A percentile compares a stretch with the other conserved stretches of the same genome.
Evolutionary conservation across 495 filamentous ascomycete species (phyloP).

Genomic region (Tuber microsphaerosporum): DNA sequence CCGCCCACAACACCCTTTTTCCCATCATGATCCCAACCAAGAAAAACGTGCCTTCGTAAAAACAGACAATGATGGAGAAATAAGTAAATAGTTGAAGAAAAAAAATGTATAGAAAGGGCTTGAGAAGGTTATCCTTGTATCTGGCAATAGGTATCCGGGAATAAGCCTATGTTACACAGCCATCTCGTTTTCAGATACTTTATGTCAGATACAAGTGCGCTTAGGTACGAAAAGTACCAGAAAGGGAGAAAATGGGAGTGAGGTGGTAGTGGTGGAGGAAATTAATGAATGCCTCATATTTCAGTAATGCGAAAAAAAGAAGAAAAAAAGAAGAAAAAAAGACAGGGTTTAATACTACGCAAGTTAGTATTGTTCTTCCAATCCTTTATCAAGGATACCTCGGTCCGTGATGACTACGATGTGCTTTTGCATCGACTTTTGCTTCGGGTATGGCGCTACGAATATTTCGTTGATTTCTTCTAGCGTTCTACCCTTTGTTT

Average conservation of each 20-base stretch:
- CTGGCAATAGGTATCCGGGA: no score
- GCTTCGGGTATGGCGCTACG: constrained; percentile 38
- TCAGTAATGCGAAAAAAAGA: neutral
- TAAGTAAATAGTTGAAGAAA: neutral
- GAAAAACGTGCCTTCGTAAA: neutral
- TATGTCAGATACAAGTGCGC: no score
- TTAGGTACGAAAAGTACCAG: neutral
- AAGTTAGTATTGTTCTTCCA: constrained; percentile 35
- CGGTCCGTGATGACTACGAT: constrained; percentile 38
- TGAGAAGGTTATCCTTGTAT: neutral
- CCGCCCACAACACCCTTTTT: neutral
- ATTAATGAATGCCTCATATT: constrained; percentile 3
- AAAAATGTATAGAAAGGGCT: neutral
- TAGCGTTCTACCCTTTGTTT: constrained; percentile 51
- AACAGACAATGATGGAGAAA: neutral
- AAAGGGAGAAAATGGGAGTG: constrained; percentile 7
- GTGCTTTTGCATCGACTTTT: constrained; percentile 38
- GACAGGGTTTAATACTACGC: neutral
- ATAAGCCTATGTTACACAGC: no score
- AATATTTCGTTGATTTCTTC: constrained; percentile 48
- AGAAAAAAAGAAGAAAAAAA: constrained; percentile 8
- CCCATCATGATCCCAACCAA: constrained; percentile 9
- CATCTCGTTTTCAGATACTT: no score
- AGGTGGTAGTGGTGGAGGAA: constrained; percentile 4
- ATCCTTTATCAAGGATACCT: constrained; percentile 38